phyloP scores from a whole-genome alignment of 2,329 filamentous ascomycete genomes.

The Gnomoniopsis smithogilvyi region DNA sequence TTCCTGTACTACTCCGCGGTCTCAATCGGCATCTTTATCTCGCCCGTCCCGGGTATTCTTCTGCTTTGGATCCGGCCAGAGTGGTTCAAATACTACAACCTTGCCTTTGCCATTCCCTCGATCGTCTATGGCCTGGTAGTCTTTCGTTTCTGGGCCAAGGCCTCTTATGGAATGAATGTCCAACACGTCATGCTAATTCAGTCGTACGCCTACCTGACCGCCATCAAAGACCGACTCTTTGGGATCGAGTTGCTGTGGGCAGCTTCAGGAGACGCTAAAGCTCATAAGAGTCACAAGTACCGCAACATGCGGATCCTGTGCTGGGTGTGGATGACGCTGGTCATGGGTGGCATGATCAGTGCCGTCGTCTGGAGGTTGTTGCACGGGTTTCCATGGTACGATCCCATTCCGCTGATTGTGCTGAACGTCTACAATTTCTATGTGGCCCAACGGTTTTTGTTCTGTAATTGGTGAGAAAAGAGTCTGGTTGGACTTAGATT shows the following conservation, averaged over 20 bases:
- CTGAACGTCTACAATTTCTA: conserved; percentile 37
- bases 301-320: conserved; percentile 39
- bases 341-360: conserved; percentile 31
- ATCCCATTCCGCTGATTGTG: conserved; percentile 35
- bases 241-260: conserved; percentile 37
- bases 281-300: conserved; percentile 39
- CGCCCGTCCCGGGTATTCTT: conserved; percentile 35
- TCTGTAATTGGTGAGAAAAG: conserved; percentile 26
- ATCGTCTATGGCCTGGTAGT: conserved; percentile 35
- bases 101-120: conserved; percentile 39
- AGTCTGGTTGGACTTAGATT: no score
- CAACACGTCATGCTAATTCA: conserved; percentile 39
- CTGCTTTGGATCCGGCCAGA: conserved; percentile 37
- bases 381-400: conserved; percentile 34
- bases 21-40: conserved; percentile 37
- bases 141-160: conserved; percentile 38
- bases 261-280: conserved; percentile 35
- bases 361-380: conserved; percentile 33
- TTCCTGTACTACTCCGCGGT: conserved; percentile 38
- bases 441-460: conserved; percentile 36
- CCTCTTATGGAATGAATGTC: conserved; percentile 38
- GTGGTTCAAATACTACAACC: conserved; percentile 41
- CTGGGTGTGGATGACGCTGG: conserved; percentile 33
- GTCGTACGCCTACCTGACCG: conserved; percentile 39
- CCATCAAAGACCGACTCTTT: conserved; percentile 38